Evolutionary conservation across 2,329 filamentous ascomycete species (phyloP).

Genomic region (Cucurbitaria berberidis): DNA sequence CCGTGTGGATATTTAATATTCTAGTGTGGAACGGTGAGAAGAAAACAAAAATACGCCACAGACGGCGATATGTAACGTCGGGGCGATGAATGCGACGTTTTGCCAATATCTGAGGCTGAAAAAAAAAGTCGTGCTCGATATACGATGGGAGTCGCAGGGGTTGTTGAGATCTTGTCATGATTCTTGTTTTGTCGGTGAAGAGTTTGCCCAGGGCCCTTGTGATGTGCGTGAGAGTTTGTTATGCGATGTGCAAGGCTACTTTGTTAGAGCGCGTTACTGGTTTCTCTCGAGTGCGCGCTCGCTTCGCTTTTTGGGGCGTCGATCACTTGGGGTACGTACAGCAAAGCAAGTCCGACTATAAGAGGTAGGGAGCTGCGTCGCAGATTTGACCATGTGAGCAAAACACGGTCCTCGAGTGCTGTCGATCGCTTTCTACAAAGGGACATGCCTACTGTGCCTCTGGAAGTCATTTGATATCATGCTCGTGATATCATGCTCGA

Average conservation of each 20-base stretch:
- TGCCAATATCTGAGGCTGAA: no score
- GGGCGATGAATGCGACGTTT: constrained; percentile 1
- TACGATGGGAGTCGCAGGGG: no score
- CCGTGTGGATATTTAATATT: neutral
- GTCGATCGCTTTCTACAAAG: constrained; percentile 1
- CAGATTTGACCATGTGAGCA: neutral
- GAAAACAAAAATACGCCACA: neutral
- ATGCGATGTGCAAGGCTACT: neutral
- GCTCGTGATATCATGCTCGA: no score
- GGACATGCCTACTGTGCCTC: neutral
- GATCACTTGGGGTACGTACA: neutral
- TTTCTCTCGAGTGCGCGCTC: neutral
- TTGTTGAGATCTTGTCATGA: no score
- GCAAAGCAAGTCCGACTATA: neutral
- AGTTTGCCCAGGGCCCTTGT: neutral
- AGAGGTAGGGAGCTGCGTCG: neutral
- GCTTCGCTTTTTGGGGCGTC: neutral
- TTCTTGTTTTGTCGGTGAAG: neutral
- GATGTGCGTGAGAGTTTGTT: neutral
- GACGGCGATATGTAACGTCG: neutral
- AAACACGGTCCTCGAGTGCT: neutral
- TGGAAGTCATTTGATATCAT: no score
- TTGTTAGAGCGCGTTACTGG: neutral
- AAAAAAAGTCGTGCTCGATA: no score
- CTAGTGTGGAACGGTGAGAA: neutral